A percentile compares a stretch with the other conserved stretches of the same genome.
These are phyloP conservation scores for Limnomonas spitsbergensis DNA, from an alignment of 139 green algal genomes.

Conservation along the genomic window DNA sequence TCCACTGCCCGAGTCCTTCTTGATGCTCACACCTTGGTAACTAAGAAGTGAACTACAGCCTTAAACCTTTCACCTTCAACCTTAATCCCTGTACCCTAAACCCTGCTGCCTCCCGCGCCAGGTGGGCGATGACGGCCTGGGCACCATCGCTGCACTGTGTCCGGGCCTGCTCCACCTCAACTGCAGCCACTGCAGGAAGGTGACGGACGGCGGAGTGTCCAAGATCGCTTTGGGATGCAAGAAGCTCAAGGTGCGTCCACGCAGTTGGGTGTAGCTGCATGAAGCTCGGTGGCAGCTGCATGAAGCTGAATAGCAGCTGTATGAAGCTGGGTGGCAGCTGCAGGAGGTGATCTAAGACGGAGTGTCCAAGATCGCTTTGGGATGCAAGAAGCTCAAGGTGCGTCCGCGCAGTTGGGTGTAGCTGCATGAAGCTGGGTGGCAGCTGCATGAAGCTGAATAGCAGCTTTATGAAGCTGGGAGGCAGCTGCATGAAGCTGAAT, in stretches of 20 bases:
- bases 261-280: too few relatives aligned
- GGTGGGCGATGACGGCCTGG: not conserved
- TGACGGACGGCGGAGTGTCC: not conserved
- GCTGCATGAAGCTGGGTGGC: too few relatives aligned
- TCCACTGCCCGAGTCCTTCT: too few relatives aligned
- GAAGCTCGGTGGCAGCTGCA: too few relatives aligned
- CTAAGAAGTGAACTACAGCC: too few relatives aligned
- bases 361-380: not conserved
- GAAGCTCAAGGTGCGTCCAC: not conserved
- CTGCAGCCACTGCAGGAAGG: constrained; percentile 1
- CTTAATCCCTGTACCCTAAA: not conserved
- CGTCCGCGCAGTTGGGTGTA: not conserved
- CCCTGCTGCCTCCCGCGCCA: not conserved
- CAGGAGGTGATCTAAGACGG: not conserved
- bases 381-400: not conserved
- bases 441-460: too few relatives aligned
- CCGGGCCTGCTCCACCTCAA: not conserved
- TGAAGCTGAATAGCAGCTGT: too few relatives aligned
- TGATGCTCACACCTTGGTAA: too few relatives aligned
- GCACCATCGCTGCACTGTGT: not conserved
- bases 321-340: not conserved
- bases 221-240: not conserved
- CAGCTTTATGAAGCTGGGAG: too few relatives aligned
- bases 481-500: not conserved
- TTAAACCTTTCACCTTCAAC: not conserved